Base-by-base conservation (phyloP, 2,329 filamentous ascomycete species). In the Pseudopyrenochaeta lycopersici region DNA sequence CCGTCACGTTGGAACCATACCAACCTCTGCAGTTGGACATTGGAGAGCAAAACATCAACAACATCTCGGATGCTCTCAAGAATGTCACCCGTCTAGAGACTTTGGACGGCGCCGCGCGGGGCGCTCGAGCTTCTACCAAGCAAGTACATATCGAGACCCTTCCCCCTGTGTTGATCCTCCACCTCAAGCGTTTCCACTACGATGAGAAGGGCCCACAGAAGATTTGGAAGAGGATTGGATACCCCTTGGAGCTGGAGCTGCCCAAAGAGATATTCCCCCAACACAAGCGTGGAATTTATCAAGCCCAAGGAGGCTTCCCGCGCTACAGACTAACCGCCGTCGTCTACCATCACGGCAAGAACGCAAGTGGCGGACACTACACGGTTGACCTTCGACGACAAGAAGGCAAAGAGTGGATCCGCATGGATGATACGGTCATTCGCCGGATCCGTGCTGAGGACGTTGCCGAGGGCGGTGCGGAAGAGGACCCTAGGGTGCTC, bases 211-310 rank as follows among this genome's bases (percentile, higher is more conserved):
- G 92, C 20, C 96, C 92, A 0, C 90, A 97, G 69, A 99, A 99
- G 82, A 96, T 98, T 60, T 97, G 94, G 91, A 99, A 98, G 81
- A 96, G 94, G 80, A 84, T 99, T 53, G 94, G 92, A 17, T 99
- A 99, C 70, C 95, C 95, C 0, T 81, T 99, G 23, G 93, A 98
- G 69, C 83, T 99, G 45, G 94, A 98, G 73, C 92, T 99, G 58
- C 95, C 95, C 0, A 90, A 89, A 52, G 94, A 98, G 71, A 90
- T 92, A 9, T 90, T 99, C 68, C 89, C 92, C 10, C 87, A 89
- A 27, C 85, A 89, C 68, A 90, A 88, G 73, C 86, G 90, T 47
- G 87, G 87, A 62, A 83, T 83, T 39, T 80, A 90, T 59, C 81
- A 84, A 21, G 81, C 85, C 14, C 87, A 89, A 60, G 88, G 88